phyloP scores from a whole-genome alignment of 768 basidiomycete species.

The Dictyophora rubrovolvata region DNA sequence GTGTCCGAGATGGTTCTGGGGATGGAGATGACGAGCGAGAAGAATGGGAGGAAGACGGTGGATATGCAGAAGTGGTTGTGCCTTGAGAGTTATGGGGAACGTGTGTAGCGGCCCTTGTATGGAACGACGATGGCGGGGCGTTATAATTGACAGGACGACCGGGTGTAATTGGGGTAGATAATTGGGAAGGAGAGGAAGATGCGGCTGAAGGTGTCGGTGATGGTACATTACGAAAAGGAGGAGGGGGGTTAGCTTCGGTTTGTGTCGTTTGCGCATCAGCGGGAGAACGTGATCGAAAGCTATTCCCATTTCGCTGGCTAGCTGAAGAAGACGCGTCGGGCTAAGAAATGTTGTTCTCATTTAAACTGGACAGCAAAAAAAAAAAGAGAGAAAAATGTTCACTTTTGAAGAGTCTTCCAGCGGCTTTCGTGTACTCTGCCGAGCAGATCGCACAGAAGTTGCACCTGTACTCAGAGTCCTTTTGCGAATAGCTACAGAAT shows the following conservation, averaged over 20 bases:
- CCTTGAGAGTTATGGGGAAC: constrained; percentile 8
- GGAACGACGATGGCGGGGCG: constrained; percentile 4
- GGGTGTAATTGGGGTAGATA: constrained; percentile 1
- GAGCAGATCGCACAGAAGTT: not conserved
- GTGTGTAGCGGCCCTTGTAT: not conserved
- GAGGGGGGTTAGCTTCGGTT: not conserved
- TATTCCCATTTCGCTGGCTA: not conserved
- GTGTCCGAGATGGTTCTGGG: not conserved
- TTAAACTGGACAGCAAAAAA: not conserved
- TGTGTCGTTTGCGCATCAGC: not conserved
- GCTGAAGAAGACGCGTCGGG: not conserved
- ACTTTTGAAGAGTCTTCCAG: not conserved
- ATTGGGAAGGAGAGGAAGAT: constrained; percentile 8
- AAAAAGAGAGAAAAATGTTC: not conserved
- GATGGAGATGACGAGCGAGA: constrained; percentile 3
- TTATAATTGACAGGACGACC: not conserved
- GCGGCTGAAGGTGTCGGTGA: constrained; percentile 3
- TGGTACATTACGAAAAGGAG: not conserved
- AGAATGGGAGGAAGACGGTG: constrained; percentile 47
- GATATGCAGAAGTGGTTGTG: constrained; percentile 32
- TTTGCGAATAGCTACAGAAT: constrained; percentile 7
- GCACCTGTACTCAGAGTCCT: constrained; percentile 6
- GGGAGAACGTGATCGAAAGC: constrained; percentile 5
- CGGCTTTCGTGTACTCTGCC: constrained; percentile 3
- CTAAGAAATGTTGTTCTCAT: not conserved